Evolutionary conservation across 192 early-diverging fungal genomes (phyloP), one percentile per base, ranked within the genome.

Genomic region (Podila epigama): DNA sequence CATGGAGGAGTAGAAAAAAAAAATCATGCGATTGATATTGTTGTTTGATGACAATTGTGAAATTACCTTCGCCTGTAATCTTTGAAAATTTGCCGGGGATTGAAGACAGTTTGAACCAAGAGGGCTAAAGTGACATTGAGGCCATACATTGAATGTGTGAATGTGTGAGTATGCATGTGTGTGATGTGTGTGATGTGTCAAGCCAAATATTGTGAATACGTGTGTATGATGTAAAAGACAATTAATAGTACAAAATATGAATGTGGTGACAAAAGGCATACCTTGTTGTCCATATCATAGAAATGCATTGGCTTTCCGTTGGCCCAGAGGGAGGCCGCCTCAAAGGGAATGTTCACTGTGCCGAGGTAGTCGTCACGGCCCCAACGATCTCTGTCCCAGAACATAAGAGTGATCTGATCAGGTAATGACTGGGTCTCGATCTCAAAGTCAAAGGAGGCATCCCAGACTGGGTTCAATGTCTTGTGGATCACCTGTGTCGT

Each of bases 371-470:
- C 87, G 7, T 85, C 82, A 22, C 60, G 51, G 8, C 79, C 68
- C 69, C 89, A 86, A 27, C 83, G 69, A 60, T 94, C 91, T 60
- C 90, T 90, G 68, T 94, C 90, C 89, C 89, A 92, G 37, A 89
- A 83, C 35, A 83, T 85, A 7, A 92, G 54, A 3, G 70, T 72
- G 66, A 85, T 80, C 44, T 70, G 48, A 6, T 61, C 58, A 10
- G 80, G 69, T 35, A 82, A 50, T 35, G 81, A 59, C 42, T 77
- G 57, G 32, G 75, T 53, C 29, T 82, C 52, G 33, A 90, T 36
- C 5, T 71, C 79, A 69, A 91, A 84, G 51, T 88, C 87, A 65
- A 89, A 89, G 40, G 75, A 54, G 1, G 69, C 82, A 48, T 91
- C 82, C 92, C 92, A 94, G 16, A 68, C 69, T 1, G 92, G 92